These are phyloP conservation scores for Claviceps paspali DNA, from an alignment of 2,329 filamentous ascomycete species.

Conservation along the genomic window DNA sequence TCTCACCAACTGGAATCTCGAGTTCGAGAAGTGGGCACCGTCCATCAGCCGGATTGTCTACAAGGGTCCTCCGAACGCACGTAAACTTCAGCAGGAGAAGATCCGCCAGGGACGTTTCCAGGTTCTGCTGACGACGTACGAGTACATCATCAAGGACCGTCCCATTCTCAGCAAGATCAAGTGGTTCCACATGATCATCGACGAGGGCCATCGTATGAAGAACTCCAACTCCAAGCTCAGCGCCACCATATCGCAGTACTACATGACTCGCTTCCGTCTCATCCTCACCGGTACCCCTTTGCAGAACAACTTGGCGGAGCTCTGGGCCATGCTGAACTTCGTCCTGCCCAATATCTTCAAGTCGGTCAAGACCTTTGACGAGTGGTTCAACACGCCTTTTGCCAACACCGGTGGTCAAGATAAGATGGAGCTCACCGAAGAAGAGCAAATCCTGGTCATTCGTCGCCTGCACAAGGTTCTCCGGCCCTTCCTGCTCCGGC, in stretches of 20 bases:
- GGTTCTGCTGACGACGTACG: constrained; percentile 91
- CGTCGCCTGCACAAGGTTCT: constrained; percentile 95
- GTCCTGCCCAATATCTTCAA: constrained; percentile 98
- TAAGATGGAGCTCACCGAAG: constrained; percentile 98
- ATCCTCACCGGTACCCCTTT: constrained; percentile 95
- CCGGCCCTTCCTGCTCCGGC: constrained; percentile 89
- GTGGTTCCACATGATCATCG: constrained; percentile 99
- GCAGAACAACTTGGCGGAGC: constrained; percentile 89
- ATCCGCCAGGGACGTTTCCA: constrained; percentile 94
- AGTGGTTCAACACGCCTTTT: constrained; percentile 99
- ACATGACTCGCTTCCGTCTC: constrained; percentile 83
- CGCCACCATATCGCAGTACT: constrained; percentile 87
- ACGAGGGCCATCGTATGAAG: constrained; percentile 99
- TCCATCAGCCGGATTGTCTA: constrained; percentile 79
- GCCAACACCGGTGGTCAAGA: constrained; percentile 96
- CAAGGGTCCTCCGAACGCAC: constrained; percentile 79
- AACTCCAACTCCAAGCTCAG: constrained; percentile 93
- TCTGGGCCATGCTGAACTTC: constrained; percentile 98
- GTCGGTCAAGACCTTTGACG: constrained; percentile 94
- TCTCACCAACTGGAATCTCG: constrained; percentile 94
- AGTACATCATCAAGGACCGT: constrained; percentile 98
- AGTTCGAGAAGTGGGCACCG: constrained; percentile 98
- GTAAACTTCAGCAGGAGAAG: constrained; percentile 83
- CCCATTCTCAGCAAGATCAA: constrained; percentile 95
- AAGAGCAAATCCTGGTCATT: constrained; percentile 98